phyloP scores from a whole-genome alignment of 148 eudicot genomes.

The Polygonum maritimum region DNA sequence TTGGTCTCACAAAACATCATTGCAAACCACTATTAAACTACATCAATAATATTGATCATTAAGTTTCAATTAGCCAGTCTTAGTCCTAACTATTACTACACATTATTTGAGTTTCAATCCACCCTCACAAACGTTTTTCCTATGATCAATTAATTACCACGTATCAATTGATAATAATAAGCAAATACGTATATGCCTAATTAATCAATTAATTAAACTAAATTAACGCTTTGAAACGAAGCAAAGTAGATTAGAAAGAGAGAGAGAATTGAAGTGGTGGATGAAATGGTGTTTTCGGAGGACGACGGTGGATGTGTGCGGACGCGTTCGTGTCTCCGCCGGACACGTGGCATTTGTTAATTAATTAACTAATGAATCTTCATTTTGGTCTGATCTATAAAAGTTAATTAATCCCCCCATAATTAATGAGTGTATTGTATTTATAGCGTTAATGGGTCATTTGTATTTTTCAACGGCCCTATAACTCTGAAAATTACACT shows the following conservation, averaged over 20 bases:
- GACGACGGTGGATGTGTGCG: not conserved
- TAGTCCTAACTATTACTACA: not conserved
- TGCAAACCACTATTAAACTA: not conserved
- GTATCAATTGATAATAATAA: too few relatives aligned
- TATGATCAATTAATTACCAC: not conserved
- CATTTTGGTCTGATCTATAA: too few relatives aligned
- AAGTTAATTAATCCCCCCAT: too few relatives aligned
- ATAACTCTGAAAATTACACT: not conserved
- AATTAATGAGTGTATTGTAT: too few relatives aligned
- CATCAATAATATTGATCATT: too few relatives aligned
- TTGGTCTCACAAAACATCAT: not conserved
- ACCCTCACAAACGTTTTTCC: not conserved
- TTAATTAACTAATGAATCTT: not conserved
- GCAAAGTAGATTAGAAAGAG: not conserved
- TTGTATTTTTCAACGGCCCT: not conserved
- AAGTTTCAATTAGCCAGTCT: not conserved
- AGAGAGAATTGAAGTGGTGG: not conserved
- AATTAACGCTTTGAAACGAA: not conserved
- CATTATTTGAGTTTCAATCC: not conserved
- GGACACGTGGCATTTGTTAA: not conserved
- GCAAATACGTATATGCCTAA: too few relatives aligned
- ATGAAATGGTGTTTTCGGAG: conserved; percentile 3
- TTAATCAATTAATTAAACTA: too few relatives aligned
- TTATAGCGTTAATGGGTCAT: too few relatives aligned
- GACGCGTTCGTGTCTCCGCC: not conserved